phyloP scores from a whole-genome alignment of 2,329 filamentous ascomycete species.

The Camillea tinctor region DNA sequence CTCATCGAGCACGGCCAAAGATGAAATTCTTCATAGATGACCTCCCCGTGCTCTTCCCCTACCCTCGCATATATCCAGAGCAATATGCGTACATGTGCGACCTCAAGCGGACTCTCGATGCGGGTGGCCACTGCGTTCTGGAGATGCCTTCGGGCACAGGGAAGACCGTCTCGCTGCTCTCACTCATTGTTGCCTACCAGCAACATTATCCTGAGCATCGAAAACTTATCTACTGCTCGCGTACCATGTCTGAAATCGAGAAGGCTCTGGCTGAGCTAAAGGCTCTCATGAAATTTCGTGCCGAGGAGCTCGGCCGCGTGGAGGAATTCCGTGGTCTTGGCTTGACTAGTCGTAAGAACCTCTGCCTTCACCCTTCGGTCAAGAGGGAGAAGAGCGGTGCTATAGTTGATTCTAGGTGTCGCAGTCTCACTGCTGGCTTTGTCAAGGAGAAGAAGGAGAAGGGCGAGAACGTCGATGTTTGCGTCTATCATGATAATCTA shows the following conservation, averaged over 20 bases:
- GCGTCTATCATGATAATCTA: constrained; percentile 96
- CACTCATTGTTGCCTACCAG: constrained; percentile 95
- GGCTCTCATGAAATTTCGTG: constrained; percentile 89
- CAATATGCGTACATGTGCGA: constrained; percentile 83
- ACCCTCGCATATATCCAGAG: constrained; percentile 51
- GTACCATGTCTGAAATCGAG: constrained; percentile 99
- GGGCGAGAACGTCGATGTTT: constrained; percentile 91
- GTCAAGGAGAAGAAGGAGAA: constrained; percentile 96
- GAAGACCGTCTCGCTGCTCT: constrained; percentile 93
- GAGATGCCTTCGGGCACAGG: constrained; percentile 99
- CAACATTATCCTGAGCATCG: constrained; percentile 88
- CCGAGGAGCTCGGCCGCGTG: constrained; percentile 81
- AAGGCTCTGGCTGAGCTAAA: constrained; percentile 92
- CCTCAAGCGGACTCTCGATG: constrained; percentile 86
- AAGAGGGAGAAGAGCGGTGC: constrained; percentile 94
- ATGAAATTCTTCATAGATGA: constrained; percentile 81
- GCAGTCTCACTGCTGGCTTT: constrained; percentile 93
- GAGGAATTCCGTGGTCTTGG: constrained; percentile 94
- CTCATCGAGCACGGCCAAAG: constrained; percentile 31
- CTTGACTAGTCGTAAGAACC: constrained; percentile 92
- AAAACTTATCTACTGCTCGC: constrained; percentile 98
- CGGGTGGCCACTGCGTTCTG: constrained; percentile 89
- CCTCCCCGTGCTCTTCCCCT: constrained; percentile 41
- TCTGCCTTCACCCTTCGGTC: constrained; percentile 94
- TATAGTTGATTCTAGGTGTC: constrained; percentile 92